Percentiles rank a stretch among this genome's conserved stretches.
phyloP scores from a whole-genome alignment of 805 yeast genomes.

The Cyberlindnera xylosilytica region DNA sequence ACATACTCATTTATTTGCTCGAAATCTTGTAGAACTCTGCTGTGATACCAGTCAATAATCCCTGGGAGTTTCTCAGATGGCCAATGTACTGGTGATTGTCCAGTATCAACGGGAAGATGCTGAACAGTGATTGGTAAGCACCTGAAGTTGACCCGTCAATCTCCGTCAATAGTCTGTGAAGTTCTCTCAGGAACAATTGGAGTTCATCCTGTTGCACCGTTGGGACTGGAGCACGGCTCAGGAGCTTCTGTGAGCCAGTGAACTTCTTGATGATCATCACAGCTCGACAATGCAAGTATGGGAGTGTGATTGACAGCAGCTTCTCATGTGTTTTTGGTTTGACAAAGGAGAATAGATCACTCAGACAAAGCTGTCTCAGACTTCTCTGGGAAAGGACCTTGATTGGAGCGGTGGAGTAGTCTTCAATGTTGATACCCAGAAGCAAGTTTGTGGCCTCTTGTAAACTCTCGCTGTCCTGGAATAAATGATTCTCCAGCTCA shows the following conservation, averaged over 20 bases:
- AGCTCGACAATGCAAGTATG: constrained; percentile 53
- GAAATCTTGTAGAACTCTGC: constrained; percentile 24
- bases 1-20: neutral
- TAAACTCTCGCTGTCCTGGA: constrained; percentile 28
- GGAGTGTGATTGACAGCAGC: constrained; percentile 32
- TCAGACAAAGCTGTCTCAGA: constrained; percentile 55
- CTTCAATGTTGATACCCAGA: constrained; percentile 41
- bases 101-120: constrained; percentile 24
- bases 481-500: constrained; percentile 45
- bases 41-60: constrained; percentile 21
- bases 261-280: constrained; percentile 62
- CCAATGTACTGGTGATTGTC: constrained; percentile 24
- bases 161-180: constrained; percentile 29
- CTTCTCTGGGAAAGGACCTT: constrained; percentile 39
- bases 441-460: constrained; percentile 37
- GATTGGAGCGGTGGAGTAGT: constrained; percentile 55
- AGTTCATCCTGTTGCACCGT: constrained; percentile 64
- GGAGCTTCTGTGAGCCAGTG: constrained; percentile 57
- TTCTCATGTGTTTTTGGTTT: constrained; percentile 17
- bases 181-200: constrained; percentile 41
- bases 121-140: constrained; percentile 11
- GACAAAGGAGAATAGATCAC: constrained; percentile 45
- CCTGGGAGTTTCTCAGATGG: constrained; percentile 12
- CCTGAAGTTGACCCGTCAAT: constrained; percentile 1
- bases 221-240: constrained; percentile 64